Evolutionary conservation across 441 rosid species (phyloP).

Genomic region (Euphorbia corollata): DNA sequence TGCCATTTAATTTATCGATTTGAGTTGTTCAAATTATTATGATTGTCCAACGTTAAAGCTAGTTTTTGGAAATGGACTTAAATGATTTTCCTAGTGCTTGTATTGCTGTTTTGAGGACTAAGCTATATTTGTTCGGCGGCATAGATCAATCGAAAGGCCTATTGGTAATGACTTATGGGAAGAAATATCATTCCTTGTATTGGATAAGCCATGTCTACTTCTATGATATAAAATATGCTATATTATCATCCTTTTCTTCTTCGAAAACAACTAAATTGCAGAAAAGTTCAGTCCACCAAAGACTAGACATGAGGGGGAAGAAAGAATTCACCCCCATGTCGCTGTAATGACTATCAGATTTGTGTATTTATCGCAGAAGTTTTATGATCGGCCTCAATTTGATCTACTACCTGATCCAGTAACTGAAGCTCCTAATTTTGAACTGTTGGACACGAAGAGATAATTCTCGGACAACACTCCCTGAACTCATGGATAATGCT

Average conservation of each 20-base stretch:
- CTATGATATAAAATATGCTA: not conserved
- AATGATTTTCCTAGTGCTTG: not conserved
- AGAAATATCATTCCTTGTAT: too few species aligned
- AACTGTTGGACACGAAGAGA: not conserved
- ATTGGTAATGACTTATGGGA: not conserved
- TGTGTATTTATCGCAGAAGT: not conserved
- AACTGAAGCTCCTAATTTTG: not conserved
- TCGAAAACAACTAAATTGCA: not conserved
- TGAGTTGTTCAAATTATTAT: not conserved
- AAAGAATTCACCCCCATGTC: too few species aligned
- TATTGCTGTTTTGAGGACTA: not conserved
- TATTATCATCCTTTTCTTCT: not conserved
- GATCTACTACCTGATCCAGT: not conserved
- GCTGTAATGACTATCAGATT: not conserved
- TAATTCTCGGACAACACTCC: not conserved
- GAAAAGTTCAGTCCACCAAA: not conserved
- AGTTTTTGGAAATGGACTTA: not conserved
- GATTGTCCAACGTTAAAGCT: not conserved
- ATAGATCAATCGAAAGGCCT: too few species aligned
- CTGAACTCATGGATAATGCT: not conserved
- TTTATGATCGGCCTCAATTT: too few species aligned
- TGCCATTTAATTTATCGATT: not conserved
- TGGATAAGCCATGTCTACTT: not conserved
- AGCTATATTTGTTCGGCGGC: not conserved
- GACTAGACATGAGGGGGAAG: too few species aligned